Conservation (phyloP, 73 alveolate species). For the Halteria grandinella region DNA sequence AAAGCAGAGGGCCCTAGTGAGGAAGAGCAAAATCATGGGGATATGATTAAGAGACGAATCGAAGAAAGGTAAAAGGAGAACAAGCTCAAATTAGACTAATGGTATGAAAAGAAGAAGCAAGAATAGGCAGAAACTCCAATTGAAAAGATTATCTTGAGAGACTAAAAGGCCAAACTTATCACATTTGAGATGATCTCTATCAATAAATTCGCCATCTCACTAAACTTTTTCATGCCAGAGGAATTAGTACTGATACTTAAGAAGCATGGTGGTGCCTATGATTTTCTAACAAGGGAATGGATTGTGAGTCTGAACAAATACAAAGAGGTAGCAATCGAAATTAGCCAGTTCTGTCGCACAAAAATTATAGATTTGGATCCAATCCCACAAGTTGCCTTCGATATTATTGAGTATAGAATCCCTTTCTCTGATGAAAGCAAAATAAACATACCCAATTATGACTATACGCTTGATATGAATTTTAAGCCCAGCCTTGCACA, state of each 20-base stretch:
- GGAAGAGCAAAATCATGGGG: no score
- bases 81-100: no score
- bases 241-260: conserved; percentile 28
- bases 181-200: conserved; percentile 53
- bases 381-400: conserved; percentile 61
- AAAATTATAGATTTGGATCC: conserved; percentile 37
- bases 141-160: conserved; percentile 39
- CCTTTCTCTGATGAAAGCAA: conserved; percentile 59
- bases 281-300: conserved; percentile 33
- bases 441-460: conserved; percentile 39
- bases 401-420: conserved; percentile 44
- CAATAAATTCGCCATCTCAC: conserved; percentile 41
- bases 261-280: conserved; percentile 30
- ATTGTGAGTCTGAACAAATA: conserved; percentile 28
- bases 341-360: conserved; percentile 32
- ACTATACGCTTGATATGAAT: conserved; percentile 17
- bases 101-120: no score
- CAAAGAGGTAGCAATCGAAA: conserved; percentile 63
- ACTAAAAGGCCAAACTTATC: conserved; percentile 37
- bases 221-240: conserved; percentile 41
- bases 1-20: no score
- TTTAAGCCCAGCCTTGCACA: conserved; percentile 7
- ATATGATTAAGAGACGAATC: no score
- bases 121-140: no score
- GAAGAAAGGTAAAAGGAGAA: no score